Percentiles rank a stretch among this genome's conserved stretches.
These are phyloP conservation scores for Furcasterigmium furcatum DNA, from an alignment of 2,329 filamentous ascomycete species.

Conservation along the genomic window DNA sequence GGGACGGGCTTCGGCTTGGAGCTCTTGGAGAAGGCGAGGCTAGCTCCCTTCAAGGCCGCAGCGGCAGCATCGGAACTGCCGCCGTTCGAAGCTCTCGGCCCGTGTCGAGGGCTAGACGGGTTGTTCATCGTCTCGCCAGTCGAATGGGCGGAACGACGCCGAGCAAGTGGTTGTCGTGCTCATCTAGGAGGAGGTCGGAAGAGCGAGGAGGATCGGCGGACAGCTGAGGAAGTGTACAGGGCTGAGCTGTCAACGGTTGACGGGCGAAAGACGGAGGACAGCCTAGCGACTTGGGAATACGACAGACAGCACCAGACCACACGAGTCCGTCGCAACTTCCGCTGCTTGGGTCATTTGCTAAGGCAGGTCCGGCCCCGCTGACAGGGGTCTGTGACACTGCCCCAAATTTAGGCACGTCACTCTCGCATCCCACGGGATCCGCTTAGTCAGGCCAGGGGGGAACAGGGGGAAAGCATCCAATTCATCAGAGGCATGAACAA, in stretches of 20 bases:
- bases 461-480: too few relatives aligned
- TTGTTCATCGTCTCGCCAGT: slow-evolving; percentile 14
- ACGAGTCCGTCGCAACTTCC: background rate
- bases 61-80: slow-evolving; percentile 31
- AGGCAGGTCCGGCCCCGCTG: too few relatives aligned
- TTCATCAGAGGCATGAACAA: too few relatives aligned
- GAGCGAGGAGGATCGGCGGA: too few relatives aligned
- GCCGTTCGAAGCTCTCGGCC: slow-evolving; percentile 14
- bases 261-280: background rate
- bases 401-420: too few relatives aligned
- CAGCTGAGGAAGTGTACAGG: too few relatives aligned
- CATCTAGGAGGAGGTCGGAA: background rate
- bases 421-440: too few relatives aligned
- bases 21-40: slow-evolving; percentile 48
- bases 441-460: too few relatives aligned
- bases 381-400: too few relatives aligned
- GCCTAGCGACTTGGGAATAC: background rate
- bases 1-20: slow-evolving; percentile 11
- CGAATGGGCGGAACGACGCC: background rate
- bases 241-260: too few relatives aligned
- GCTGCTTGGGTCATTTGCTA: too few relatives aligned
- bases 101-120: slow-evolving; percentile 19
- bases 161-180: background rate
- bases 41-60: slow-evolving; percentile 51
- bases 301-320: too few relatives aligned